These are phyloP conservation scores for Arthrobotrys entomopaga DNA, from an alignment of 2,329 filamentous ascomycete species.

Conservation along the genomic window DNA sequence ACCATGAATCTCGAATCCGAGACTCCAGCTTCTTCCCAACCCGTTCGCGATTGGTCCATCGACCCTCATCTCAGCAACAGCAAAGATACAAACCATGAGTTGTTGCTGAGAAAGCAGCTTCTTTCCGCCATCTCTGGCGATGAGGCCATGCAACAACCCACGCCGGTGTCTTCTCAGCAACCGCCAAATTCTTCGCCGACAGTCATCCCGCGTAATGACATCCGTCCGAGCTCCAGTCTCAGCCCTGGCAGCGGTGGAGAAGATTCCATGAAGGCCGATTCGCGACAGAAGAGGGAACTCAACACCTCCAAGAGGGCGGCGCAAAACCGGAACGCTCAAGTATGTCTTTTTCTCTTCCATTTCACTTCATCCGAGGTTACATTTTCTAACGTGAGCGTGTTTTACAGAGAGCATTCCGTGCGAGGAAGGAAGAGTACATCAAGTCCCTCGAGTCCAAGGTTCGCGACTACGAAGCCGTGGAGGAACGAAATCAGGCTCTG, in stretches of 20 bases:
- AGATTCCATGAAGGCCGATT: constrained; percentile 49
- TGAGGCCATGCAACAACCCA: constrained; percentile 47
- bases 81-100: constrained; percentile 24
- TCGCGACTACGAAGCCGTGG: constrained; percentile 78
- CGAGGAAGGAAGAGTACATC: constrained; percentile 97
- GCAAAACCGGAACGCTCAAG: constrained; percentile 96
- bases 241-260: constrained; percentile 51
- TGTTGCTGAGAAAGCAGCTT: constrained; percentile 39
- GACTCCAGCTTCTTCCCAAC: constrained; percentile 31
- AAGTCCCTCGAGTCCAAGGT: constrained; percentile 97
- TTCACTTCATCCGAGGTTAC: constrained; percentile 6
- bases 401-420: constrained; percentile 88
- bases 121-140: constrained; percentile 52
- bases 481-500: constrained; percentile 79
- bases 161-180: constrained; percentile 43
- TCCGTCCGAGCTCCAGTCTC: constrained; percentile 50
- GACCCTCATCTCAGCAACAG: constrained; percentile 49
- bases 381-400: constrained; percentile 13
- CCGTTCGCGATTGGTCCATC: constrained; percentile 44
- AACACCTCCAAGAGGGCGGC: constrained; percentile 96
- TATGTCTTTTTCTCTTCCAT: constrained; percentile 65
- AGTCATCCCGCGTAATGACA: constrained; percentile 35
- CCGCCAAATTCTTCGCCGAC: constrained; percentile 48
- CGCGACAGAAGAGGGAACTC: constrained; percentile 76
- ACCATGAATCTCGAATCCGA: constrained; percentile 39